A percentile compares a stretch with the other conserved stretches of the same genome.
Conservation (phyloP, 164 flowering plant species). For the Vitis rupestris region DNA sequence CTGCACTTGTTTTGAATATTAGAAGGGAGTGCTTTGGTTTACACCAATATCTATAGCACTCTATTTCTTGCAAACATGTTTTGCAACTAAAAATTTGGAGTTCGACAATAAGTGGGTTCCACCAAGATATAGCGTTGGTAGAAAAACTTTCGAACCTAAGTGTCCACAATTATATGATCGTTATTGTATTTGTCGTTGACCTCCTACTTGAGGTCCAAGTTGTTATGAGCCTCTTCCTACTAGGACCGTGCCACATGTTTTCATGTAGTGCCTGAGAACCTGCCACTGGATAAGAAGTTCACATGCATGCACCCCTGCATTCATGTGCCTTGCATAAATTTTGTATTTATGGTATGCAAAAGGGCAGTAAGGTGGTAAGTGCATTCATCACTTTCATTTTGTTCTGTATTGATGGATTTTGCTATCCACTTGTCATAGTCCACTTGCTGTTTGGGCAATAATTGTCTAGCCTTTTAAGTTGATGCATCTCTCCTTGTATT, state of each 20-base stretch:
- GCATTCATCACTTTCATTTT: no score
- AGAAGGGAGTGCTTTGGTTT: not conserved
- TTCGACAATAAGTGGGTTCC: not conserved
- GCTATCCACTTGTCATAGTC: no score
- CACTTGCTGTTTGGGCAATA: no score
- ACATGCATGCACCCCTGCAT: not conserved
- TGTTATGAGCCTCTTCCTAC: not conserved
- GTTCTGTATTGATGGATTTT: no score
- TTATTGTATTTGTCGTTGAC: not conserved
- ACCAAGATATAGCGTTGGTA: not conserved
- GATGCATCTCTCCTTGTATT: no score
- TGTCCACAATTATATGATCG: not conserved
- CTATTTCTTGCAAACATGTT: not conserved
- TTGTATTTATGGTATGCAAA: no score
- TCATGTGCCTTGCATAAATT: no score
- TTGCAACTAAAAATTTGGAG: not conserved
- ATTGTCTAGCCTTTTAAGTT: no score
- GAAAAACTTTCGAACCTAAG: no score
- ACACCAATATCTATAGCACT: not conserved
- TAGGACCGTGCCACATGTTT: not conserved
- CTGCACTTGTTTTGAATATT: not conserved
- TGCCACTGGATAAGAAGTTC: not conserved
- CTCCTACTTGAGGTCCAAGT: not conserved
- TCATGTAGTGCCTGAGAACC: not conserved
- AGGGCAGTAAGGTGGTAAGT: no score